Evolutionary conservation across 257 asterid genomes (phyloP).

Genomic region (Solanum piurae): DNA sequence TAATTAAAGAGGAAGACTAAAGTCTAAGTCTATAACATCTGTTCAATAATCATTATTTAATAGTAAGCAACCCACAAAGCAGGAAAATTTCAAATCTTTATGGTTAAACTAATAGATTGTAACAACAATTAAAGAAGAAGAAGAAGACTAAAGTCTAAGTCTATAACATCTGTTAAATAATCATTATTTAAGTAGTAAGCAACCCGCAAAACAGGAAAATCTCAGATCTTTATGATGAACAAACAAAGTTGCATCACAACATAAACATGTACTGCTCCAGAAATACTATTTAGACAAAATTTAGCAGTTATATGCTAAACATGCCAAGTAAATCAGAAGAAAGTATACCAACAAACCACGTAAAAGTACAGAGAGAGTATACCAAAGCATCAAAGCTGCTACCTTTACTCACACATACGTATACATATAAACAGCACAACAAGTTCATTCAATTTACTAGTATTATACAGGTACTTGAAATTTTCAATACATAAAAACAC

Average conservation of each 20-base stretch:
- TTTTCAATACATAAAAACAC: neutral
- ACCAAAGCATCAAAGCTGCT: neutral
- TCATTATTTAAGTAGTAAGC: neutral
- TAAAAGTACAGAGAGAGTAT: neutral
- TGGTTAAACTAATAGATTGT: neutral
- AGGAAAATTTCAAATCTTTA: neutral
- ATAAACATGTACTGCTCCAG: neutral
- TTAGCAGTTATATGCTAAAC: neutral
- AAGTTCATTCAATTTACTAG: neutral
- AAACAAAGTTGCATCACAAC: neutral
- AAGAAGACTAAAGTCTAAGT: too few relatives aligned
- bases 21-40: neutral
- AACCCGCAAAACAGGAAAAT: neutral
- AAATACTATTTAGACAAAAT: neutral
- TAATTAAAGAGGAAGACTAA: constrained; percentile 1
- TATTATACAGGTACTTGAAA: neutral
- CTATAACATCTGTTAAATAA: neutral
- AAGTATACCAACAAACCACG: neutral
- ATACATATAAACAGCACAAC: neutral
- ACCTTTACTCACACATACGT: neutral
- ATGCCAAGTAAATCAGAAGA: neutral
- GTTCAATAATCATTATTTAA: neutral
- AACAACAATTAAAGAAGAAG: too few relatives aligned
- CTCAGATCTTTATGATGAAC: neutral
- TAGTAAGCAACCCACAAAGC: neutral